Percentiles rank a stretch among this genome's conserved stretches.
Evolutionary conservation across 306 rosid species (phyloP).

Genomic region (Cajanus cajan): DNA sequence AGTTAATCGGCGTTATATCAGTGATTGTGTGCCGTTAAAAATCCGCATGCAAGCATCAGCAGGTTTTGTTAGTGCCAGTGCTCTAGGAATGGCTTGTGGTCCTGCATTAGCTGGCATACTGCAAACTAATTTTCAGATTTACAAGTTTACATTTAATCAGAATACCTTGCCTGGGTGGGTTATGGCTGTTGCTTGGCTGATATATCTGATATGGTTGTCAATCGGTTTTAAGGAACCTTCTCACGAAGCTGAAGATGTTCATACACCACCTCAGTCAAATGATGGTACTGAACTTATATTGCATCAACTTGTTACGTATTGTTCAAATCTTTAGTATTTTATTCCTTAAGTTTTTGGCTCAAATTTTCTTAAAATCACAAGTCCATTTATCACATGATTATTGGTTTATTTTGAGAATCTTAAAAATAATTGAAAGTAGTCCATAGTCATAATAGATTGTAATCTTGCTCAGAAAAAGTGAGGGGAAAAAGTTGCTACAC

Average conservation of each 20-base stretch:
- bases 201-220: constrained; percentile 81
- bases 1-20: constrained; percentile 94
- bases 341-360: constrained; percentile 1
- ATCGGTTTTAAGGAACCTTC: constrained; percentile 86
- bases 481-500: neutral
- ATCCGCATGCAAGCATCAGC: constrained; percentile 98
- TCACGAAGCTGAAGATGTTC: constrained; percentile 51
- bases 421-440: neutral
- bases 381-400: neutral
- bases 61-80: constrained; percentile 97
- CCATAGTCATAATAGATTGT: neutral
- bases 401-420: neutral
- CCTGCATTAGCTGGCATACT: constrained; percentile 96
- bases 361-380: neutral
- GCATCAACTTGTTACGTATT: constrained; percentile 4
- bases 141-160: constrained; percentile 79
- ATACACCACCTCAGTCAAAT: constrained; percentile 45
- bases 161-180: constrained; percentile 97
- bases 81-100: constrained; percentile 99
- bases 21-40: constrained; percentile 91
- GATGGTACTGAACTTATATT: constrained; percentile 53
- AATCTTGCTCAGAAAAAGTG: neutral
- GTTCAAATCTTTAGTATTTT: neutral
- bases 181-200: constrained; percentile 87
- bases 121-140: constrained; percentile 77